A percentile compares a stretch with the other conserved stretches of the same genome.
Evolutionary conservation across 495 filamentous ascomycete species (phyloP).

Genomic region (Mytilinidion resinicola): DNA sequence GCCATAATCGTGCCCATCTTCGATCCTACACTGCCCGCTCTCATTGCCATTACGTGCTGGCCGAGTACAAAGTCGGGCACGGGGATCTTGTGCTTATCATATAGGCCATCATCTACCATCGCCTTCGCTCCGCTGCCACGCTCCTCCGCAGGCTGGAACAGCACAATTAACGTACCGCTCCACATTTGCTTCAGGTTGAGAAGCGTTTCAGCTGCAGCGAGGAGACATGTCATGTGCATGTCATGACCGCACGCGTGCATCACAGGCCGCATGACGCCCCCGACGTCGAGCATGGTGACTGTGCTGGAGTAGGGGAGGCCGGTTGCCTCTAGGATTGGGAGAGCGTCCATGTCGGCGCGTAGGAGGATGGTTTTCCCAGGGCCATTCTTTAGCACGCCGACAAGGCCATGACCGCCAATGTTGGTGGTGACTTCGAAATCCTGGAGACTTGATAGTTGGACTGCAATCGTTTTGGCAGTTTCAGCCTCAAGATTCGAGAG

Average conservation of each 20-base stretch:
- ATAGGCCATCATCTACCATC: slow-evolving; percentile 59
- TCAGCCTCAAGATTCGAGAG: slow-evolving; percentile 45
- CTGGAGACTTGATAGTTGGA: slow-evolving; percentile 35
- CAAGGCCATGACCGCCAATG: slow-evolving; percentile 54
- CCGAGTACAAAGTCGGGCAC: slow-evolving; percentile 52
- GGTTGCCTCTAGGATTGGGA: slow-evolving; percentile 53
- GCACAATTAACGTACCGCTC: slow-evolving; percentile 49
- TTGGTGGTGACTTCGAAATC: slow-evolving; percentile 42
- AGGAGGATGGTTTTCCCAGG: slow-evolving; percentile 48
- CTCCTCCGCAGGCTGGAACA: slow-evolving; percentile 60
- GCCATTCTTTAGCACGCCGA: slow-evolving; percentile 51
- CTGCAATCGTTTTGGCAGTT: slow-evolving; percentile 40
- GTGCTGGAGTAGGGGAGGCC: slow-evolving; percentile 51
- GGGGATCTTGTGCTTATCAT: slow-evolving; percentile 42
- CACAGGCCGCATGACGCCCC: slow-evolving; percentile 46
- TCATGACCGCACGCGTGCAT: slow-evolving; percentile 68
- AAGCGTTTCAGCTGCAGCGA: slow-evolving; percentile 47
- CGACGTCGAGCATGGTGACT: slow-evolving; percentile 32
- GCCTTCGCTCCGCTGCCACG: slow-evolving; percentile 48
- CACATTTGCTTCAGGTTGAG: slow-evolving; percentile 39
- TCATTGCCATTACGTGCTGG: slow-evolving; percentile 46
- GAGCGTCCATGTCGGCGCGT: slow-evolving; percentile 56
- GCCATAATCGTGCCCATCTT: background rate
- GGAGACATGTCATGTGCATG: slow-evolving; percentile 49
- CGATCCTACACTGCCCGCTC: slow-evolving; percentile 22